These are phyloP conservation scores for Alloascoidea africana DNA, from an alignment of 805 yeast species.

Conservation along the genomic window DNA sequence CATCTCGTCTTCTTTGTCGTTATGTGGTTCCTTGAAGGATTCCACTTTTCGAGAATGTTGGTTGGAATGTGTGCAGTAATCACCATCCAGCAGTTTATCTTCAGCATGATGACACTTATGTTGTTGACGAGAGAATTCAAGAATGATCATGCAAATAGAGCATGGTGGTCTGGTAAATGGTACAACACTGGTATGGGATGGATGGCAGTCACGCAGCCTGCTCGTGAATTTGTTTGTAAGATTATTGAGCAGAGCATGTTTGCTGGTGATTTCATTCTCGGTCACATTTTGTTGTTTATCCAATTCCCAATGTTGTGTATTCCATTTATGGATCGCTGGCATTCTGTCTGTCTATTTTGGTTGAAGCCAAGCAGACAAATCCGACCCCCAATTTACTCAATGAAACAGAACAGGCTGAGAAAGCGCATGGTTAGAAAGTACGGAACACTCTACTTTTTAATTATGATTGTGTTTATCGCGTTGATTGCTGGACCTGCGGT, in stretches of 20 bases:
- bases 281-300: slow-evolving; percentile 39
- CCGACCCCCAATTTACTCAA: slow-evolving; percentile 72
- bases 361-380: slow-evolving; percentile 45
- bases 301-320: slow-evolving; percentile 48
- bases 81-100: slow-evolving; percentile 34
- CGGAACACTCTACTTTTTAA: slow-evolving; percentile 45
- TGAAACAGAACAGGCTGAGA: slow-evolving; percentile 70
- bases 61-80: slow-evolving; percentile 37
- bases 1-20: slow-evolving; percentile 40
- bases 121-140: slow-evolving; percentile 43
- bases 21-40: slow-evolving; percentile 48
- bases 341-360: slow-evolving; percentile 56
- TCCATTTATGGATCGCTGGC: slow-evolving; percentile 54
- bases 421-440: slow-evolving; percentile 81
- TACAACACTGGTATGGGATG: slow-evolving; percentile 44
- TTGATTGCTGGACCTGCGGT: slow-evolving; percentile 72
- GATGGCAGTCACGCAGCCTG: slow-evolving; percentile 44
- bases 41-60: slow-evolving; percentile 41
- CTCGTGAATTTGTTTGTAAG: slow-evolving; percentile 49
- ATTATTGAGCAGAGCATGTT: slow-evolving; percentile 52
- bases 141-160: slow-evolving; percentile 39
- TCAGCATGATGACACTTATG: slow-evolving; percentile 29
- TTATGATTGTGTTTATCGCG: slow-evolving; percentile 44
- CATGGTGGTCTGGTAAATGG: slow-evolving; percentile 74
- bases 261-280: slow-evolving; percentile 45